Percentiles rank a stretch among this genome's conserved stretches.
phyloP scores from a whole-genome alignment of 768 basidiomycete species.

The Myochromella boudieri region DNA sequence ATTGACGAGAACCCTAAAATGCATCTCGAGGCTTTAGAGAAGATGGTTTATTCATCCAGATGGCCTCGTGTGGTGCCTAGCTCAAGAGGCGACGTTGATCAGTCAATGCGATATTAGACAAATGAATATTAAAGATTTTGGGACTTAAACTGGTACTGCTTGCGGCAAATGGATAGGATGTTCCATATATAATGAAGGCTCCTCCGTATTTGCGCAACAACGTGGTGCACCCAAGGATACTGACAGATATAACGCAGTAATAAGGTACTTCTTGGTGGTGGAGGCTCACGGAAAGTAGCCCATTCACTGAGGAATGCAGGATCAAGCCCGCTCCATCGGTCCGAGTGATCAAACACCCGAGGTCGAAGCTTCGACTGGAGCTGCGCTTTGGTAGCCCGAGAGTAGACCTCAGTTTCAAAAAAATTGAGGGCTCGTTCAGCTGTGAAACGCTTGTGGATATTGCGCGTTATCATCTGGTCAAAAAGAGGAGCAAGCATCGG shows the following conservation, averaged over 20 bases:
- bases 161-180: too few species aligned
- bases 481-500: slow-evolving; percentile 13
- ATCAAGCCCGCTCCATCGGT: slow-evolving; percentile 20
- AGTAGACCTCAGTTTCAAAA: slow-evolving; percentile 6
- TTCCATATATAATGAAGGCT: not conserved
- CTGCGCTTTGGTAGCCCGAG: not conserved
- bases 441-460: slow-evolving; percentile 8
- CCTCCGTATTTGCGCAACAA: not conserved
- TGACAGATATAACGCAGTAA: not conserved
- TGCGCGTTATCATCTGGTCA: slow-evolving; percentile 10
- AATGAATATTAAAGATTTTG: too few species aligned
- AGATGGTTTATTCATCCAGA: too few species aligned
- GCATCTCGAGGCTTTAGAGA: too few species aligned
- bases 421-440: slow-evolving; percentile 8
- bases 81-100: too few species aligned
- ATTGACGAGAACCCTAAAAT: slow-evolving; percentile 34
- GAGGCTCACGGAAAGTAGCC: slow-evolving; percentile 18
- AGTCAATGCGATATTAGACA: too few species aligned
- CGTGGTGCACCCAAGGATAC: not conserved
- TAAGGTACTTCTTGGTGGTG: not conserved
- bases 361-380: not conserved
- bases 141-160: too few species aligned
- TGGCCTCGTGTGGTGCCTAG: too few species aligned
- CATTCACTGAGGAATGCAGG: slow-evolving; percentile 17
- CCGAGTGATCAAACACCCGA: slow-evolving; percentile 8